Evolutionary conservation across 176 grass and related monocot genomes (phyloP).

Genomic region (Carex parvula): DNA sequence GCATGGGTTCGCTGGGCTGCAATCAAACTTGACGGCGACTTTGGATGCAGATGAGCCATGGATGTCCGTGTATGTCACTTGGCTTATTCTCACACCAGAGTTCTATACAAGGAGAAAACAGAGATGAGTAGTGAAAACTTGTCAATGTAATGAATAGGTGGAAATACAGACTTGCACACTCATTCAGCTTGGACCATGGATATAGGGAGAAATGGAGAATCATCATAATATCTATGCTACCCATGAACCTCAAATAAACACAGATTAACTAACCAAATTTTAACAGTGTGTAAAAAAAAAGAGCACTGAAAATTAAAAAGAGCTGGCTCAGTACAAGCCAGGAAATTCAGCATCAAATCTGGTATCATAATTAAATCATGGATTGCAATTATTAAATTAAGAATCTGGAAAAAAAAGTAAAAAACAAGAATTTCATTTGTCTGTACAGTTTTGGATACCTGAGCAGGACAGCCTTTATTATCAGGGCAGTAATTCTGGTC

Average conservation of each 20-base stretch:
- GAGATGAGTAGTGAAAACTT: neutral
- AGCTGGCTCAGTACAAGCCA: neutral
- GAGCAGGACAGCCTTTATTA: conserved; percentile 39
- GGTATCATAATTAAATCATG: neutral
- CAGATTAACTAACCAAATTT: neutral
- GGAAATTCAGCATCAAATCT: neutral
- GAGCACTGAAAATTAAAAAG: no score
- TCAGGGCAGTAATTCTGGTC: conserved; percentile 56
- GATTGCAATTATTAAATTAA: neutral
- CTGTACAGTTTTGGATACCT: conserved; percentile 22
- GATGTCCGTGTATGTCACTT: conserved; percentile 35
- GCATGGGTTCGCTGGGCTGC: conserved; percentile 34
- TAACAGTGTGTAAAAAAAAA: neutral
- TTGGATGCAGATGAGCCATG: conserved; percentile 36
- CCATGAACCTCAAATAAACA: neutral
- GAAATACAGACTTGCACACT: neutral
- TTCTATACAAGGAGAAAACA: conserved; percentile 6
- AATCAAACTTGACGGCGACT: conserved; percentile 41
- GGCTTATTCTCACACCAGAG: conserved; percentile 31
- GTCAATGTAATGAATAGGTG: neutral
- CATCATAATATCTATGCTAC: neutral
- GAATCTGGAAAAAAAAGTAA: neutral
- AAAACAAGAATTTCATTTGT: neutral
- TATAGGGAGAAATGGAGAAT: neutral
- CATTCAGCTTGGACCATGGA: neutral